Base-by-base conservation (phyloP, 2,329 filamentous ascomycete genomes). In the Trichoderma asperellum region DNA sequence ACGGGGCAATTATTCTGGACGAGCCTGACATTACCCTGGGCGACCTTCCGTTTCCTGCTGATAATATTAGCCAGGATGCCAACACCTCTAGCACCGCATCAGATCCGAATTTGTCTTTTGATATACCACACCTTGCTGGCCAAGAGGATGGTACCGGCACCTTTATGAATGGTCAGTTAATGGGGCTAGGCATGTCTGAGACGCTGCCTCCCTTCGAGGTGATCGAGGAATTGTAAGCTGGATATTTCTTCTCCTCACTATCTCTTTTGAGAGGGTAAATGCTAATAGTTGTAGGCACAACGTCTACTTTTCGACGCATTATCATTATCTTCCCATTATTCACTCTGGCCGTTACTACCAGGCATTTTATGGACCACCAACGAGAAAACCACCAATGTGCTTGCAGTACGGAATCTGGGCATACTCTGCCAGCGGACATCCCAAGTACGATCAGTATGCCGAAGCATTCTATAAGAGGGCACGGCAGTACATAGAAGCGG, bases 371-470 rank as follows among this genome's bases (percentile, higher is more conserved):
- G 84, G 83, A 2, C 85, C 90, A 2, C 89, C 92, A 1, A 86
- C 92, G 69, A 88, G 91, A 84, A 90, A 92, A 68, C 94, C 95
- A 2, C 92, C 94, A 1, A 88, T 96, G 76, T 92, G 89, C 75
- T 81, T 97, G 53, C 88, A 94, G 75, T 97, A 97, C 79, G 91
- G 90, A 29, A 92, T 97, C 77, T 97, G 94, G 93, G 87, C 90
- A n/a, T 83, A 92, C 74, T 92, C 92, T 10, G 89, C 93, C 5
- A 87, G 88, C 16, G 84, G 90, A 1, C 88, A 90, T 37, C 86
- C 92, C 52, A 93, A 93, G 75, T 96, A 96, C 75, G 83, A 86
- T 8, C 81, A 83, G 10, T 87, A 93, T 49, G 89, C 93, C 71
- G 89, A 92, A 8, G 86, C 94, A 59, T 94, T 97, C 75, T 97